These are phyloP conservation scores for Drechslerella coelobrocha DNA, from an alignment of 2,329 filamentous ascomycete species.

Conservation along the genomic window DNA sequence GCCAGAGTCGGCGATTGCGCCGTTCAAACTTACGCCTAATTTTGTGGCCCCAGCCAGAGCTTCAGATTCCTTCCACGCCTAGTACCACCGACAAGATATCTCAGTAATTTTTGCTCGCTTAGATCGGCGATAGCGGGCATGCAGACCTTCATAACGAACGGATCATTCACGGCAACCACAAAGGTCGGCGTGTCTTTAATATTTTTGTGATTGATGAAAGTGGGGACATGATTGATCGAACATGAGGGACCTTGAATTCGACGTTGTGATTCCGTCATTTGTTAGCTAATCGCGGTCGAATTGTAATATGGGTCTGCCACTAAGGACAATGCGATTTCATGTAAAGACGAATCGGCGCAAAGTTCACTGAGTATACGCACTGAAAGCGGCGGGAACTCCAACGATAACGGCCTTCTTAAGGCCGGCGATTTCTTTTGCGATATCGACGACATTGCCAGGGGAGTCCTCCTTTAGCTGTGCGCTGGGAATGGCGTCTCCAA, in stretches of 20 bases:
- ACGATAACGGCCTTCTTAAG: constrained; percentile 53
- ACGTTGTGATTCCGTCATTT: background rate
- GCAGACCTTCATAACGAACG: constrained; percentile 54
- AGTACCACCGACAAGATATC: constrained; percentile 7
- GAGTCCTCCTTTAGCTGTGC: constrained; percentile 80
- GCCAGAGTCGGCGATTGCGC: constrained; percentile 12
- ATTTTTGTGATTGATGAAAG: constrained; percentile 50
- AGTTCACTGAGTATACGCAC: constrained; percentile 50
- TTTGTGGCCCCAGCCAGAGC: constrained; percentile 36
- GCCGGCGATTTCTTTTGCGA: constrained; percentile 74
- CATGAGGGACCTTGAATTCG: constrained; percentile 49
- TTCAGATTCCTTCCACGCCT: constrained; percentile 52
- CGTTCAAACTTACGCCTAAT: constrained; percentile 33
- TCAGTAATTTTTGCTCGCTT: background rate
- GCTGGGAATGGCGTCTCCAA: constrained; percentile 79
- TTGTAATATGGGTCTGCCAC: too few relatives aligned
- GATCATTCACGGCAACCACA: constrained; percentile 54
- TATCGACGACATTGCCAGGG: constrained; percentile 87
- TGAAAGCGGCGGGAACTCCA: constrained; percentile 53
- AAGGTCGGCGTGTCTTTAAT: constrained; percentile 49
- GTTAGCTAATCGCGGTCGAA: background rate
- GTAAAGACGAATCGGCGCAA: background rate
- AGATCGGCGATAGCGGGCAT: background rate
- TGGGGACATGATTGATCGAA: constrained; percentile 53
- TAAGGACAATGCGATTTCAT: background rate